Conservation (phyloP, 495 filamentous ascomycete genomes). For the Echria macrotheca region DNA sequence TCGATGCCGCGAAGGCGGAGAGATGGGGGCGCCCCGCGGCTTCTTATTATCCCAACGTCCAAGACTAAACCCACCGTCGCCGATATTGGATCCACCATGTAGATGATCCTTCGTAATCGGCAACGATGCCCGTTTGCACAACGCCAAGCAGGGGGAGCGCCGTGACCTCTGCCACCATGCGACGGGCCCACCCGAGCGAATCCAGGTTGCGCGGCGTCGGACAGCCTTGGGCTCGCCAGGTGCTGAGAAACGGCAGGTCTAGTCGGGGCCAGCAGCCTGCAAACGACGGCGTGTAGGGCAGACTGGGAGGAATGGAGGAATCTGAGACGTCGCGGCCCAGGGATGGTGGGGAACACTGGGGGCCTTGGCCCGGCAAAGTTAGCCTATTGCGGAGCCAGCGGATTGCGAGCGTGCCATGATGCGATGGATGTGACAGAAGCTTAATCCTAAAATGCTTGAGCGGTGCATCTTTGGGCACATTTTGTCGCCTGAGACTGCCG, state of each 20-base stretch:
- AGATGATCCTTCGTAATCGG: slow-evolving; percentile 17
- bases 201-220: slow-evolving; percentile 7
- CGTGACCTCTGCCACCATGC: slow-evolving; percentile 9
- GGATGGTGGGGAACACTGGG: slow-evolving; percentile 2
- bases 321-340: slow-evolving; percentile 21
- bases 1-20: no score
- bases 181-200: slow-evolving; percentile 6
- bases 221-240: not conserved
- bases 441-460: slow-evolving; percentile 16
- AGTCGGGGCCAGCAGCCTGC: slow-evolving; percentile 7
- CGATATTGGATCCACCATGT: slow-evolving; percentile 13
- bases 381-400: slow-evolving; percentile 1
- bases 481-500: slow-evolving; percentile 2
- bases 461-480: not conserved
- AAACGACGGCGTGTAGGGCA: no score
- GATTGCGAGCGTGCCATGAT: not conserved
- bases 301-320: not conserved
- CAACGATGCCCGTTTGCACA: slow-evolving; percentile 13
- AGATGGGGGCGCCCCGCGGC: no score
- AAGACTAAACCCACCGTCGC: slow-evolving; percentile 7
- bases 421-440: slow-evolving; percentile 20
- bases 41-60: not conserved
- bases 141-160: not conserved
- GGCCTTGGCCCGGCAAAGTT: slow-evolving; percentile 18
- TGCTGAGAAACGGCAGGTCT: not conserved